Base-by-base conservation (phyloP, 2,329 filamentous ascomycete species). In the Colletotrichum graminicola region DNA sequence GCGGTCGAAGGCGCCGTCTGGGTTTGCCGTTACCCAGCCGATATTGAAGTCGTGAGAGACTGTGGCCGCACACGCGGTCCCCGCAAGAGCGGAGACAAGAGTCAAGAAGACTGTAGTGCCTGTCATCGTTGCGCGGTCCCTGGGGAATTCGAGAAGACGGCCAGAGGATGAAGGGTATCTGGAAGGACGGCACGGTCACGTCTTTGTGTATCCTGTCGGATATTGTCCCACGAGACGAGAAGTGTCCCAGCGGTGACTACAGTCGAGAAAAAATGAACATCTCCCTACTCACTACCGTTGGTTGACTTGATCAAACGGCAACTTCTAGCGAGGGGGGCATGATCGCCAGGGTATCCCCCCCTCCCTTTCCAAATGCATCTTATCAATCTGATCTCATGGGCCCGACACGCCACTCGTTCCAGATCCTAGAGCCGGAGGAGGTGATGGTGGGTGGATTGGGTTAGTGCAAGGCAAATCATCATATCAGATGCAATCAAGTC, bases 1-100 rank as follows among this genome's bases (percentile, higher is more conserved):
- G 41, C 93, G 87, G 49, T 88, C 84, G 71, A 86, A 86, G 10
- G 85, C 83, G 29, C 90, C 91, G 81, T 95, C 93, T 0, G 93
- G 93, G 75, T 93, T 92, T 43, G 91, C 88, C 52, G 82, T 87
- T 14, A 93, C 89, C 92, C 93, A 94, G 69, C 86, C 88, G 73
- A 94, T 85, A 75, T 91, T 89, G 82, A 92, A 94, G 78, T 93
- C 84, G 76, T 91, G 88, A 5, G 82, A 85, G 65, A 90, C 82
- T 0, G 84, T 88, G 11, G 73, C 74, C 16, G 82, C 79, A 52
- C 77, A 73, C 45, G 71, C 74, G 45, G 75, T 67, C 23, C 72
- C 63, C 54, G 45, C 34, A 4, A 74, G n/a, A 36, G 51, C 52
- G 32, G 66, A 62, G 2, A 75, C 16, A 49, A 75, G 68, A 54